Conservation (phyloP, 805 yeast genomes). For the Pichia kluyveri region DNA sequence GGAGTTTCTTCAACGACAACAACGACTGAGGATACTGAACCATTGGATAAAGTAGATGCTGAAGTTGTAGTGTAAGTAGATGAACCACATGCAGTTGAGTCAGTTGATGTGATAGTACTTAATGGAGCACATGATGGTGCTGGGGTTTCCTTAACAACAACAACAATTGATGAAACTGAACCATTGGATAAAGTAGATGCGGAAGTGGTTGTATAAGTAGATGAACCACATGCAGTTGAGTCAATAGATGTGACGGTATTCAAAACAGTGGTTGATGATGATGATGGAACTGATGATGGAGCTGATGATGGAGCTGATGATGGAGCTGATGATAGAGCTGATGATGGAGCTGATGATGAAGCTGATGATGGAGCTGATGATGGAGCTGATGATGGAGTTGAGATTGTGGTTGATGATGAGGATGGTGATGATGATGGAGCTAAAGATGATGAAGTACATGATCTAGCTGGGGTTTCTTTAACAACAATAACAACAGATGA, state of each 20-base stretch:
- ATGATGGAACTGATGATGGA: neutral
- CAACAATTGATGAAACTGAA: neutral
- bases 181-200: neutral
- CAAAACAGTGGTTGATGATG: neutral
- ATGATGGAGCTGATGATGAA: neutral
- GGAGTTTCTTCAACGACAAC: slow-evolving; percentile 3
- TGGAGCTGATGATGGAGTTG: too few species aligned
- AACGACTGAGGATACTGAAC: neutral
- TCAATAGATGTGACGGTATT: neutral
- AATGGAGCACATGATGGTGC: neutral
- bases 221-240: neutral
- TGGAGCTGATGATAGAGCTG: too few species aligned
- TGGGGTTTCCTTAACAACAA: slow-evolving; percentile 3
- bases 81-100: neutral
- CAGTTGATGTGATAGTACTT: neutral
- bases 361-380: too few species aligned
- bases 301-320: too few species aligned
- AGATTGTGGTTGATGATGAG: too few species aligned
- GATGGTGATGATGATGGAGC: too few species aligned
- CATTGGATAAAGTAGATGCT: neutral
- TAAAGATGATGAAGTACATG: too few species aligned
- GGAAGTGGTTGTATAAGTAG: neutral
- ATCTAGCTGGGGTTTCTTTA: too few species aligned
- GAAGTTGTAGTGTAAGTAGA: neutral
- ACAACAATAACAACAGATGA: neutral